Evolutionary conservation across 495 filamentous ascomycete genomes (phyloP).

Genomic region (Daldinia concentrica): DNA sequence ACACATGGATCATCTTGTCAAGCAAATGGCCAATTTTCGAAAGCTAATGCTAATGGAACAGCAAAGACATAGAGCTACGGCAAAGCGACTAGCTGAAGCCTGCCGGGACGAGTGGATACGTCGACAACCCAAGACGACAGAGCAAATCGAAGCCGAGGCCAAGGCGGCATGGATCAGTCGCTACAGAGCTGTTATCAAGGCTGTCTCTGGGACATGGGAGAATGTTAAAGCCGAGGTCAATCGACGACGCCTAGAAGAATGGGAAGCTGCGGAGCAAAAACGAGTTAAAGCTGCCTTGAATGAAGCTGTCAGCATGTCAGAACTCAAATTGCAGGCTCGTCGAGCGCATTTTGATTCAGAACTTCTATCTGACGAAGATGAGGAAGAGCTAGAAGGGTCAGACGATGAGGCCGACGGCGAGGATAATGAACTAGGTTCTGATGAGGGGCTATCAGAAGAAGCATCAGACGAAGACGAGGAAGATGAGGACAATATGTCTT

Average conservation of each 20-base stretch:
- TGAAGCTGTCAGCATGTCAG: constrained; percentile 78
- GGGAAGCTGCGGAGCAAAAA: constrained; percentile 86
- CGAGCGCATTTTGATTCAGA: constrained; percentile 57
- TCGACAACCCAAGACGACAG: constrained; percentile 73
- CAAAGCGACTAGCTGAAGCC: constrained; percentile 71
- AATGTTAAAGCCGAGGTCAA: constrained; percentile 80
- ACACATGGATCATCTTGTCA: constrained; percentile 84
- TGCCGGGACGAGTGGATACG: constrained; percentile 69
- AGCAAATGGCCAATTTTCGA: constrained; percentile 82
- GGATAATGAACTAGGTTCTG: constrained; percentile 65
- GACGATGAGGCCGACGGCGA: constrained; percentile 61
- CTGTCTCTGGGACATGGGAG: constrained; percentile 80
- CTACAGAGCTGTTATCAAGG: constrained; percentile 75
- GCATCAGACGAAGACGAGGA: constrained; percentile 50
- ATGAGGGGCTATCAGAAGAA: constrained; percentile 60
- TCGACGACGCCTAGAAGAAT: constrained; percentile 72
- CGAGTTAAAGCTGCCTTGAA: constrained; percentile 84
- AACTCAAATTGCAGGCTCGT: constrained; percentile 64
- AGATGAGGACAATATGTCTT: constrained; percentile 80
- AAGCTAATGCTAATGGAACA: constrained; percentile 80
- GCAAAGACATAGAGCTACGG: constrained; percentile 71
- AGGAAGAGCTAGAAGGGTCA: constrained; percentile 53
- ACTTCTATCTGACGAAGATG: constrained; percentile 64
- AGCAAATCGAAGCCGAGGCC: constrained; percentile 71
- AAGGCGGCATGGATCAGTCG: constrained; percentile 57